Percentiles rank a stretch among this genome's conserved stretches.
Conservation (phyloP, 352 stramenopile species). For the Phytophthora ohioensis region DNA sequence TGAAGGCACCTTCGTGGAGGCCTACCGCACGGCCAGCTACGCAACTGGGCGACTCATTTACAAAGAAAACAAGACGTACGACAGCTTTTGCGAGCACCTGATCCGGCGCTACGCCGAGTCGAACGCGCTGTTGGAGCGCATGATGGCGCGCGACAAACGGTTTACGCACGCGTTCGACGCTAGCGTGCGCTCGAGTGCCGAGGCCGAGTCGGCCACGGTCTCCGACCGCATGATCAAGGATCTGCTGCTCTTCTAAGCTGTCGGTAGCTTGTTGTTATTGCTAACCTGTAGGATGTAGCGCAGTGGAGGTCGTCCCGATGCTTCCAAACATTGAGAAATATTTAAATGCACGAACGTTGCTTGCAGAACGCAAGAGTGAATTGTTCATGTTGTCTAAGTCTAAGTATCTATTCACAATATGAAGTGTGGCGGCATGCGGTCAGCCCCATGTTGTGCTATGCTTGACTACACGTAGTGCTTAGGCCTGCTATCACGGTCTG, state of each 20-base stretch:
- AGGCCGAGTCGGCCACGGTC: slow-evolving; percentile 67
- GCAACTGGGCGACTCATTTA: slow-evolving; percentile 86
- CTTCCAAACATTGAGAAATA: slow-evolving; percentile 24
- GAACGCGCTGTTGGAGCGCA: slow-evolving; percentile 82
- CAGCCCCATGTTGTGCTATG: slow-evolving; percentile 21
- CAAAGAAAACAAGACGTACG: slow-evolving; percentile 91
- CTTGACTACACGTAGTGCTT: slow-evolving; percentile 21
- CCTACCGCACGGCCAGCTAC: slow-evolving; percentile 87
- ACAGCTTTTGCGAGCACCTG: slow-evolving; percentile 90
- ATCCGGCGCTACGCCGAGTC: slow-evolving; percentile 89
- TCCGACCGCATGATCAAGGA: slow-evolving; percentile 90
- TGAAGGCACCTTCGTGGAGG: slow-evolving; percentile 82
- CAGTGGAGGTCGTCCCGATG: slow-evolving; percentile 2
- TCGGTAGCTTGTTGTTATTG: slow-evolving; percentile 20
- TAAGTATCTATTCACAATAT: slow-evolving; percentile 40
- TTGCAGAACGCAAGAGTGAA: not conserved
- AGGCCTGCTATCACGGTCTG: slow-evolving; percentile 27
- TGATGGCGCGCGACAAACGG: slow-evolving; percentile 83
- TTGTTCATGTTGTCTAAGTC: slow-evolving; percentile 22
- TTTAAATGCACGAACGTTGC: slow-evolving; percentile 26
- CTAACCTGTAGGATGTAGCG: slow-evolving; percentile 24
- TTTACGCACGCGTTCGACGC: slow-evolving; percentile 68
- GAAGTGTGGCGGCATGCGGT: slow-evolving; percentile 16
- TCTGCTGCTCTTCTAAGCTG: slow-evolving; percentile 78
- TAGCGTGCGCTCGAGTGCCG: slow-evolving; percentile 44